Percentiles rank a stretch among this genome's conserved stretches.
These are phyloP conservation scores for Piloderma croceum DNA, from an alignment of 768 basidiomycete species.

Conservation along the genomic window DNA sequence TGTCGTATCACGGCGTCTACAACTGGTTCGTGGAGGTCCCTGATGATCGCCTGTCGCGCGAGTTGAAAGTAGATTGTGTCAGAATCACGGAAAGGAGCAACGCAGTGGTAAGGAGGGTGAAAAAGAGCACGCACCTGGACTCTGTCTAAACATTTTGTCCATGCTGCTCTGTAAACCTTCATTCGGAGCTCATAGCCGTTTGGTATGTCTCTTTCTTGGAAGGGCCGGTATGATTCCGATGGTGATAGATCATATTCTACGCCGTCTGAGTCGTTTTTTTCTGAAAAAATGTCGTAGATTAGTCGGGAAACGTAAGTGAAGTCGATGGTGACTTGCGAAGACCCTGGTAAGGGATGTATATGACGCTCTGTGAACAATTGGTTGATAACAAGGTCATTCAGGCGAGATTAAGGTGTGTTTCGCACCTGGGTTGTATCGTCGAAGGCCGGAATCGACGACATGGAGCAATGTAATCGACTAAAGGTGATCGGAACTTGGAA, in stretches of 20 bases:
- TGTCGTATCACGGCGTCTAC: conserved; percentile 38
- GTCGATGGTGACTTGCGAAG: too few relatives aligned
- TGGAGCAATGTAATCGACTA: too few relatives aligned
- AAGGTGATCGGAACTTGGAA: too few relatives aligned
- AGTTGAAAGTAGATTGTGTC: conserved; percentile 3
- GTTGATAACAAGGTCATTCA: too few relatives aligned
- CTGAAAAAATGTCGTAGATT: neutral
- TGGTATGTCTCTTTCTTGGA: neutral
- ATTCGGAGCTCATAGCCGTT: conserved; percentile 30
- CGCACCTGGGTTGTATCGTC: too few relatives aligned
- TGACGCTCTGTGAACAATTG: neutral
- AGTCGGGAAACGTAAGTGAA: neutral
- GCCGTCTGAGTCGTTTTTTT: neutral
- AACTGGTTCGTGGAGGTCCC: conserved; percentile 43
- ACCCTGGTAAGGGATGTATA: neutral
- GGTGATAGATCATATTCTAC: neutral
- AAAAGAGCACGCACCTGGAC: conserved; percentile 41
- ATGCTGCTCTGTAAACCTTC: conserved; percentile 49
- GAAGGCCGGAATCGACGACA: too few relatives aligned
- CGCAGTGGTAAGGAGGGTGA: conserved; percentile 4
- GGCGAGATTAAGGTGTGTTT: too few relatives aligned
- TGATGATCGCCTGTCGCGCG: conserved; percentile 37
- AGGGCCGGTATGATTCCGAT: neutral
- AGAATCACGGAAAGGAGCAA: too few relatives aligned
- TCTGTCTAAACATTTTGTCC: conserved; percentile 52